phyloP scores from a whole-genome alignment of 2,329 filamentous ascomycete species.

The Ceratocystis variospora region DNA sequence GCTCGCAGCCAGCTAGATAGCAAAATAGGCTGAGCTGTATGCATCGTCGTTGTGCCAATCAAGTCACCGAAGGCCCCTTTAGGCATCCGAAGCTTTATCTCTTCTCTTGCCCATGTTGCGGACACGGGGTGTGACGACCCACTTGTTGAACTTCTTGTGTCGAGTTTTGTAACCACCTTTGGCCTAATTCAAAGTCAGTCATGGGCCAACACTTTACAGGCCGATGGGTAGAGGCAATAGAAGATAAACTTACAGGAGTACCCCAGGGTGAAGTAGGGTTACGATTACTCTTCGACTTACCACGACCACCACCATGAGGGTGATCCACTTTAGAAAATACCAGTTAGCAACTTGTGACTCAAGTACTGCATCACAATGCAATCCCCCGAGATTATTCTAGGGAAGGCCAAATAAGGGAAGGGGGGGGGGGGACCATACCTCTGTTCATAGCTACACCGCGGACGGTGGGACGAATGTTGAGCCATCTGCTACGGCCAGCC shows the following conservation, averaged over 20 bases:
- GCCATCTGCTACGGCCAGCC: constrained; percentile 82
- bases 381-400: background rate
- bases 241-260: constrained; percentile 56
- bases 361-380: background rate
- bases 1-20: background rate
- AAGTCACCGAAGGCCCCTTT: background rate
- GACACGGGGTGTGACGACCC: constrained; percentile 67
- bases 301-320: constrained; percentile 96
- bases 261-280: constrained; percentile 95
- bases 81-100: constrained; percentile 36
- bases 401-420: background rate
- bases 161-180: constrained; percentile 89
- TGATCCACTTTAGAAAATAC: constrained; percentile 54
- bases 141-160: constrained; percentile 81
- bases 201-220: background rate
- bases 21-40: background rate
- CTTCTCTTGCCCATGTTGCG: constrained; percentile 87
- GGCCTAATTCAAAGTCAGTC: constrained; percentile 36
- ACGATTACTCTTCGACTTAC: constrained; percentile 97
- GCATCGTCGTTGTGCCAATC: background rate
- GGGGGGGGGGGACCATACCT: constrained; percentile 35
- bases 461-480: constrained; percentile 88
- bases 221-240: background rate
- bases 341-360: constrained; percentile 8
- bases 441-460: constrained; percentile 98